Base-by-base conservation (phyloP, 495 filamentous ascomycete genomes). In the Xylaria bambusicola region DNA sequence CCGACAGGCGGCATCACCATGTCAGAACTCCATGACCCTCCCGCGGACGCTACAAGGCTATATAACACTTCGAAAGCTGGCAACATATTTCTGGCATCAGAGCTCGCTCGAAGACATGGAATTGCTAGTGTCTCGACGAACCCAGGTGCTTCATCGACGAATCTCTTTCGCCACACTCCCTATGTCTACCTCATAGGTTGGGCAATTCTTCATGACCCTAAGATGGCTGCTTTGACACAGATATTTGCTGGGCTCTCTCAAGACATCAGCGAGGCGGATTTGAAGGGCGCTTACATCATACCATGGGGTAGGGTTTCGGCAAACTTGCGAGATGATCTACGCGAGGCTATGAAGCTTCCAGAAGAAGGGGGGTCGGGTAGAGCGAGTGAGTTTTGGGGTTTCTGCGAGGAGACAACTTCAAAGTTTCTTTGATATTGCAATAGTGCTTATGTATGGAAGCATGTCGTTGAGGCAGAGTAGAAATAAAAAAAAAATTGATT, bases 51-150 rank as follows among this genome's bases (percentile, higher is more conserved):
- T 13, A 64, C 47, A 1, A 60, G 62, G 8, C 69, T 71, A 60
- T 80, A 78, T 61, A 62, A 61, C 35, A 72, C 67, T 40, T 77
- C 77, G 10, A 78, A 80, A 56, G 66, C 66, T 0, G 75, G 68
- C 7, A 76, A 72, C 40, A 72, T 68, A 56, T 69, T 78, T 40
- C 58, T 79, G 0, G 59, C 67, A 4, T 48, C 58, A 10, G 75
- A 78, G 57, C 50, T 70, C 17, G 72, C 66, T 5, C 62, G 65
- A n/a, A 59, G 66, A n/a, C 62, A 56, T 36, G 65, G 64, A 13
- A 70, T 79, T 44, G 52, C 80, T 35, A 77, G 71, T 58, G 70
- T 80, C 9, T 54, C 64, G 24, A 65, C 67, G 49, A 79, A 80
- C 53, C 76, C 77, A 0, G 80, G 78, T 9, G 72, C 70, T 15